A percentile compares a stretch with the other conserved stretches of the same genome.
phyloP scores from a whole-genome alignment of 108 stramenopile genomes.

The Cyclotella atomus region DNA sequence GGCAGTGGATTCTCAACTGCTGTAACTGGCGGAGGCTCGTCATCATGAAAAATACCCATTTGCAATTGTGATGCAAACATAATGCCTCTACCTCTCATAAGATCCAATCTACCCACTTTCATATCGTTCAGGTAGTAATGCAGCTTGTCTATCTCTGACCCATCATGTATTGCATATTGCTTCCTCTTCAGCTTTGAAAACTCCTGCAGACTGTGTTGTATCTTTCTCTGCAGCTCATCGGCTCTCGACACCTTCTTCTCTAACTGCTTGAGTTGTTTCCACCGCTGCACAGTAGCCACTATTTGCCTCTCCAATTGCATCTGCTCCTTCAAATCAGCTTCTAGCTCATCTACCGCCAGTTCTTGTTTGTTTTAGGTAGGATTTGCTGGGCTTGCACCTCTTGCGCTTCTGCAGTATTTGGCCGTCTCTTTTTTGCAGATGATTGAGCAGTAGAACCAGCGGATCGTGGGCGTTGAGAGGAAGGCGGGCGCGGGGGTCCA shows the following conservation, averaged over 20 bases:
- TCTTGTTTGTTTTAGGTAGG: conserved; percentile 8
- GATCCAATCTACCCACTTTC: not conserved
- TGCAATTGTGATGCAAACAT: not conserved
- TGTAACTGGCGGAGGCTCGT: not conserved
- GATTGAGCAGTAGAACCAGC: not conserved
- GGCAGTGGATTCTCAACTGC: too few species aligned
- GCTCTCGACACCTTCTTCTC: not conserved
- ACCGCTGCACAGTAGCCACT: not conserved
- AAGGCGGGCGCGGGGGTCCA: not conserved
- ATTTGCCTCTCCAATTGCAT: not conserved
- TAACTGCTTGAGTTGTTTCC: not conserved
- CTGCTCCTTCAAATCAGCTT: not conserved
- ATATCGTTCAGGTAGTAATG: not conserved
- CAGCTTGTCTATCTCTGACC: not conserved
- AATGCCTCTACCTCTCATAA: not conserved
- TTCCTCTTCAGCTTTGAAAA: not conserved
- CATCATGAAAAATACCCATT: not conserved
- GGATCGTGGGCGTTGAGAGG: not conserved
- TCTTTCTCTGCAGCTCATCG: not conserved
- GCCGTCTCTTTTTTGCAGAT: conserved; percentile 7
- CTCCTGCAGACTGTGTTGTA: not conserved
- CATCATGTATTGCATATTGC: not conserved
- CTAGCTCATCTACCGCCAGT: not conserved
- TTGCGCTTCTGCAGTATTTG: not conserved
- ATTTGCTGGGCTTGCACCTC: too few species aligned